Base-by-base conservation (phyloP, 2,329 filamentous ascomycete species). In the Epichloe festucae region DNA sequence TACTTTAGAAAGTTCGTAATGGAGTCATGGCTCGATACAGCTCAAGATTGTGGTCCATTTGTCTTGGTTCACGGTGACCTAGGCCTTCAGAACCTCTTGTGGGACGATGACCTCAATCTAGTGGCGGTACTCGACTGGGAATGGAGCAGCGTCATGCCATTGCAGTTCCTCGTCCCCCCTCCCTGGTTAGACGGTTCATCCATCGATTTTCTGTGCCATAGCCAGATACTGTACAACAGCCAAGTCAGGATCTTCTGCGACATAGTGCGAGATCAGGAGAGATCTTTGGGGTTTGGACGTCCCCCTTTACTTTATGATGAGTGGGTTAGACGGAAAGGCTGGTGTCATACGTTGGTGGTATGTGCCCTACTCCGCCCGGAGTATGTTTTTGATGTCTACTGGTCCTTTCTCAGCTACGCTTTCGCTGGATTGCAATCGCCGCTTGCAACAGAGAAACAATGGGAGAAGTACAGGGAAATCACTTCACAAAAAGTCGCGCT, bases 11-110 rank as follows among this genome's bases (percentile, higher is more conserved):
- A 46, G 19, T 52, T 51, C 15, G 56, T 49, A 14, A 34, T 36
- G 4, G 12, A 50, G 10, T 17, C 48, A n/a, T 58, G 52, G 55
- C 17, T 52, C 7, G 53, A 53, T 36, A 11, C 38, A n/a, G 21
- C 27, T 8, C 34, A 46, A 38, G 54, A 56, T 11, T 36, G 48
- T 2, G 59, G 57, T 15, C 61, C 59, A 0, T 63, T 62, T 48
- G 55, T 57, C 4, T 46, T 63, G 27, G 54, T 55, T 15, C 60
- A 63, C 52, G 60, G 61, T 3, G 59, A 62, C 49, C 43, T 63
- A 3, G 46, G 53, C 19, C 49, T 52, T 12, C 55, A 53, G 14
- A 62, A 63, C 47, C 45, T 57, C n/a, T 36, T 59, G 3, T 48
- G 56, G 6, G 51, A 59, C 23, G 51, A 59, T 6, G 17, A 52